phyloP scores from a whole-genome alignment of 352 stramenopile genomes.

The Globisporangium viniferum region DNA sequence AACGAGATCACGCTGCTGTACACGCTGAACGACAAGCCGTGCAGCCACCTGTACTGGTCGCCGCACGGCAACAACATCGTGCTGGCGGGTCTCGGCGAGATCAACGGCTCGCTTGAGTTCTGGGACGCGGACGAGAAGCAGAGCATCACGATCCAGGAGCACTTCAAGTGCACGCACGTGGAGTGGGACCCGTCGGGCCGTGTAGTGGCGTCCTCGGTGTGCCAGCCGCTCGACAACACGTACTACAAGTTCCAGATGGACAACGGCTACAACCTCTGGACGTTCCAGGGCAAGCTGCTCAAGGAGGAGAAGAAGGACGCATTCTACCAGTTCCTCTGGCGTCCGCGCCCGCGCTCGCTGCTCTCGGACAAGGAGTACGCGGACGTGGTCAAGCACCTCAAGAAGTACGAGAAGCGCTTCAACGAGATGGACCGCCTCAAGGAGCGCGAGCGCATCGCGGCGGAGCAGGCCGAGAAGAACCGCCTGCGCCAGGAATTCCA shows the following conservation, averaged over 20 bases:
- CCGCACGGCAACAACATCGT: constrained; percentile 92
- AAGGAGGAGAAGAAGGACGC: constrained; percentile 95
- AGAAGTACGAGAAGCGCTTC: constrained; percentile 95
- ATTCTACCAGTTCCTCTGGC: constrained; percentile 94
- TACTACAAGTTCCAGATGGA: constrained; percentile 99
- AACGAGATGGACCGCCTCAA: constrained; percentile 85
- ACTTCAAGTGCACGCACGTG: constrained; percentile 98
- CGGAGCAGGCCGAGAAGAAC: constrained; percentile 68
- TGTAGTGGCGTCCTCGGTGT: constrained; percentile 94
- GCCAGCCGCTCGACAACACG: constrained; percentile 93
- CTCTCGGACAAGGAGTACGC: constrained; percentile 92
- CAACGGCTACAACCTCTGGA: constrained; percentile 98
- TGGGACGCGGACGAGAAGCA: constrained; percentile 97
- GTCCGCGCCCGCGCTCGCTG: constrained; percentile 92
- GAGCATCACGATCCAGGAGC: constrained; percentile 93
- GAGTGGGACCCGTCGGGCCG: constrained; percentile 97
- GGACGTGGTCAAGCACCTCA: constrained; percentile 96
- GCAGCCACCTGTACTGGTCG: constrained; percentile 97
- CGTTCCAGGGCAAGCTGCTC: constrained; percentile 96
- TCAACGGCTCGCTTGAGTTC: constrained; percentile 96
- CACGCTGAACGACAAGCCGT: constrained; percentile 93
- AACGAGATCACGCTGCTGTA: constrained; percentile 94
- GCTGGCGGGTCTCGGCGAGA: constrained; percentile 93
- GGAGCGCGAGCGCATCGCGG: constrained; percentile 69
- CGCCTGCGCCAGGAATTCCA: constrained; percentile 69